Conservation (phyloP, 2,329 filamentous ascomycete genomes). For the Paramyrothecium sp. region DNA sequence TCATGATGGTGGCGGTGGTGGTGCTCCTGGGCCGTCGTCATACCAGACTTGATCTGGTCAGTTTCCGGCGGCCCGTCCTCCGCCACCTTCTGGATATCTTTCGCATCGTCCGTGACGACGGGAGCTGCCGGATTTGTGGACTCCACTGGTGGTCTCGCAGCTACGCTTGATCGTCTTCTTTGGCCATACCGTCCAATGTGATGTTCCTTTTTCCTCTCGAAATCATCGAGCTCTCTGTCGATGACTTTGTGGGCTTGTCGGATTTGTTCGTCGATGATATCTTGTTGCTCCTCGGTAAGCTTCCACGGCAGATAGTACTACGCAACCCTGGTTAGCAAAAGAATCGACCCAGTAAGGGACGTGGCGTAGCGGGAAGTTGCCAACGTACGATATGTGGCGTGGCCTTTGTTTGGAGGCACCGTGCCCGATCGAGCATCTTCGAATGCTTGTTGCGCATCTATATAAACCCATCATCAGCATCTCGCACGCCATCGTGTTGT, state of each 20-base stretch:
- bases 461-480: constrained; percentile 13
- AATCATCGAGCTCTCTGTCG: constrained; percentile 62
- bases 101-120: not conserved
- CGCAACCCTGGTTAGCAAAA: constrained; percentile 4
- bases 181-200: constrained; percentile 24
- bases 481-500: not conserved
- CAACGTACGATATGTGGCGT: constrained; percentile 71
- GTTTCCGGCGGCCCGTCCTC: not conserved
- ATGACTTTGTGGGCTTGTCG: constrained; percentile 62
- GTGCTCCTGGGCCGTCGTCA: not conserved
- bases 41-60: not conserved
- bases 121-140: not conserved
- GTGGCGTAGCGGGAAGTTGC: not conserved
- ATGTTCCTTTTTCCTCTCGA: constrained; percentile 48
- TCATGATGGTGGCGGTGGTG: constrained; percentile 52
- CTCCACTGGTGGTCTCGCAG: constrained; percentile 18
- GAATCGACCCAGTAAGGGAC: not conserved
- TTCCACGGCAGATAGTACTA: constrained; percentile 89
- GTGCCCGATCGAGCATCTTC: constrained; percentile 69
- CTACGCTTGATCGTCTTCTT: constrained; percentile 15
- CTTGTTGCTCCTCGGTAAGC: constrained; percentile 66
- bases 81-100: not conserved
- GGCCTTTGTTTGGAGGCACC: constrained; percentile 69
- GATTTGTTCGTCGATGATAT: constrained; percentile 68
- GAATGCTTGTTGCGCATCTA: constrained; percentile 75